Percentiles rank a stretch among this genome's conserved stretches.
phyloP scores from a whole-genome alignment of 129 eudicot species.

The Tagetes erecta region DNA sequence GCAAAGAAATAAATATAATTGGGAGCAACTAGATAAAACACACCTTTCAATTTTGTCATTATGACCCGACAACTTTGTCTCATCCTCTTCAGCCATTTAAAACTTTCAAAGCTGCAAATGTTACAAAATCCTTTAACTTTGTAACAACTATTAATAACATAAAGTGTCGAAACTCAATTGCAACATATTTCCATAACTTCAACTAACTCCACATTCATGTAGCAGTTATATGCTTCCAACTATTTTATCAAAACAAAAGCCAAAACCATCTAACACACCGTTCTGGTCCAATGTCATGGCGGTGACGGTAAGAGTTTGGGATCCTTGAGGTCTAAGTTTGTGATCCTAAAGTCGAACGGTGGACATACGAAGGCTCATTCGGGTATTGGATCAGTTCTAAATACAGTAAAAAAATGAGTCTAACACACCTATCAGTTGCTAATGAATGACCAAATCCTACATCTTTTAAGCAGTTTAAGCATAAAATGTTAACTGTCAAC shows the following conservation, averaged over 20 bases:
- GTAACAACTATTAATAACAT: too few species aligned
- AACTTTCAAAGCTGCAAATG: conserved; percentile 25
- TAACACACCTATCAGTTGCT: not conserved
- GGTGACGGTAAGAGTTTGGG: too few species aligned
- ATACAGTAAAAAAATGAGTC: too few species aligned
- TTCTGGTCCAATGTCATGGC: too few species aligned
- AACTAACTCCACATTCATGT: not conserved
- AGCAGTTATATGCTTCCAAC: not conserved
- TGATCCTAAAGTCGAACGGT: too few species aligned
- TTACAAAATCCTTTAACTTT: not conserved
- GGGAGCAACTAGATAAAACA: not conserved
- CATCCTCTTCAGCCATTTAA: conserved; percentile 32
- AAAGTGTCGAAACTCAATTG: too few species aligned
- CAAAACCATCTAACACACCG: too few species aligned
- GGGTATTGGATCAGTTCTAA: too few species aligned
- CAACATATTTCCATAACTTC: not conserved
- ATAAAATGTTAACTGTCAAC: not conserved
- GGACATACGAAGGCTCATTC: too few species aligned
- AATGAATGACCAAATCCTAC: not conserved
- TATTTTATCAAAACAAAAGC: too few species aligned
- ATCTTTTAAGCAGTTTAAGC: not conserved
- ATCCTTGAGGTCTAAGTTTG: too few species aligned
- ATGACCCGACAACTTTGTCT: conserved; percentile 3
- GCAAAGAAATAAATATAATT: not conserved
- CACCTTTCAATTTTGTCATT: conserved; percentile 38